Evolutionary conservation across 768 basidiomycete genomes (phyloP), one percentile per base, ranked within the genome.

Genomic region (Rubroboletus pulcherrimus): DNA sequence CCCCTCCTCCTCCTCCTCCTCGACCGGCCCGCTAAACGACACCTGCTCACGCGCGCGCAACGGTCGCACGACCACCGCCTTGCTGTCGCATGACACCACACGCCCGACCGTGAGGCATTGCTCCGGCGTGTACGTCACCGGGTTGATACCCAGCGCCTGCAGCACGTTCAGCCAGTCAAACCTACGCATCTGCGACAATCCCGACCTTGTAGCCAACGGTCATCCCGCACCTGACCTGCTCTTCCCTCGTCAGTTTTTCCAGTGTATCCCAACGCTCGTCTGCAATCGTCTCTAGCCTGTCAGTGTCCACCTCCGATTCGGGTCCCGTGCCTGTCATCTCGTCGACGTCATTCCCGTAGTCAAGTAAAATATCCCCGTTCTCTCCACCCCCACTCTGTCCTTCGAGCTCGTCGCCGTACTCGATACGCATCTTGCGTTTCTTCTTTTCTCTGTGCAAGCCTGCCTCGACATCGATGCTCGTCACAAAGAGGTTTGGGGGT

Each of bases 391-490:
- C 26, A 19, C 17, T 12, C 44, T 45, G n/a, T 3, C 0, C 35
- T 33, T 41, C 40, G 6, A 58, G 45, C 7, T 53, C 58, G 17
- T 66, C 58, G 9, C 63, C 68, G 39, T 73, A 81, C 56, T 82
- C 76, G 47, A 53, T 31, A 12, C 56, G 61, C 34, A 64, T 69
- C 53, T 69, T 65, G 46, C 66, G 67, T 56, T 72, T 76, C 59
- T 74, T 78, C 53, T 71, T 70, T 55, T 72, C 74, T 37, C 62
- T 58, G 19, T 56, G 50, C 52, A 55, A 10, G 1, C 74, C 78
- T 26, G 74, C 78, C 61, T 87, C 86, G 26, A 89, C 85, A 57
- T 90, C 85, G 2, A 89, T 75, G 59, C 82, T 84, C 3, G 87
- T 89, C 34, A 90, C 85, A 57, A 90, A 82, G 62, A 90, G 65